Base-by-base conservation (phyloP, 306 rosid species). In the Lagenaria siceraria region DNA sequence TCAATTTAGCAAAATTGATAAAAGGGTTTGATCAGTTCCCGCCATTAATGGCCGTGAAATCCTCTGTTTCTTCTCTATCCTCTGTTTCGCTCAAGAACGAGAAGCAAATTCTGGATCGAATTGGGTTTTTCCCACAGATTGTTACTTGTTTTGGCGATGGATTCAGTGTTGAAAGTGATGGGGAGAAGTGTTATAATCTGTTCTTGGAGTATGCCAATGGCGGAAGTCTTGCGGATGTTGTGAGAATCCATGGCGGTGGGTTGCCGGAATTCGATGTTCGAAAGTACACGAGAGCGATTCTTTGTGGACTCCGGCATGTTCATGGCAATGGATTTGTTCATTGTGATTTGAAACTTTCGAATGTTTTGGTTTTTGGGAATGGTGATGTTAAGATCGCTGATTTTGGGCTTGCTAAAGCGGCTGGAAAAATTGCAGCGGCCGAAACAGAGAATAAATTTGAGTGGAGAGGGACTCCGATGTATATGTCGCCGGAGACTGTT, bases 401-500 rank as follows among this genome's bases (percentile, higher is more conserved):
- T 60, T 94, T 94, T 29, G 98, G 98, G 21, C 89, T 94, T 0
- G 90, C 97, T 0, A 94, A 87, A 29, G 58, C 51, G 77, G 70
- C 85, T 17, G 55, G 21, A 51, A 51, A 72, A 36, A 17, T 15
- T 25, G 5, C 18, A 55, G 36, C 76, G 60, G 15, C 61, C 52
- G 70, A 35, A 70, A 53, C 74, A 66, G 76, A 14, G 75, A 24
- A 53, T 25, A 19, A 7, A 25, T 63, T 52, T 10, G 86, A 87
- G 49, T 59, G 78, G 54, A 85, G 92, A 53, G 98, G 98, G 4
- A 95, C 98, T 25, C 98, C 98, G 0, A 15, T 88, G 65, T 88
- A 80, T 24, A 87, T 92, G 92, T 82, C 98, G 15, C 98, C 97
- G 55, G 97, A 95, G 75, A 82, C 87, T 0, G 95, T 95, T 6